phyloP scores from a whole-genome alignment of 495 filamentous ascomycete species.

The Podospora didyma region DNA sequence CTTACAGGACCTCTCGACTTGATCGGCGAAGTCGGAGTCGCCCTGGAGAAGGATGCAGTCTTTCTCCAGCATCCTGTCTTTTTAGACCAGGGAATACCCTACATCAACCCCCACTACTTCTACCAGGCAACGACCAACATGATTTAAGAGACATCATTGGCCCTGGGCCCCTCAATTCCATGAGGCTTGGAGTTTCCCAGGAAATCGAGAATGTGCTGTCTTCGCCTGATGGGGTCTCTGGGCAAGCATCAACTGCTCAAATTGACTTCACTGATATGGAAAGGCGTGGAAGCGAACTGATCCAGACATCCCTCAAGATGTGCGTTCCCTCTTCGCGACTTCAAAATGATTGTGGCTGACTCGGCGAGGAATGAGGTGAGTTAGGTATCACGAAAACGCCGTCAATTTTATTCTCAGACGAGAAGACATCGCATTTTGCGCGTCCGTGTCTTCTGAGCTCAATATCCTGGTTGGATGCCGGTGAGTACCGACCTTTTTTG shows the following conservation, averaged over 20 bases:
- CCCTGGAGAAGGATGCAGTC: background rate
- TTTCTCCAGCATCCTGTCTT: background rate
- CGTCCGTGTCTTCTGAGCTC: background rate
- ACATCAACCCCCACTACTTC: background rate
- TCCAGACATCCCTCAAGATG: background rate
- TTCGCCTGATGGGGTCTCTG: background rate
- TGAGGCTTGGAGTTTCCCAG: background rate
- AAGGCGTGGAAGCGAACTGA: background rate
- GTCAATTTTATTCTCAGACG: background rate
- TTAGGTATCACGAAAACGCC: background rate
- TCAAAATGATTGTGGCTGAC: background rate
- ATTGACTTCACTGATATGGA: background rate
- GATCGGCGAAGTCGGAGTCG: background rate
- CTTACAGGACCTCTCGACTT: background rate
- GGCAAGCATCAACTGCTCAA: background rate
- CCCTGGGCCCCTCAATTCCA: background rate
- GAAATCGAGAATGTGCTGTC: background rate
- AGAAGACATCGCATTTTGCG: background rate
- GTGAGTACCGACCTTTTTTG: background rate
- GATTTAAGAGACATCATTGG: background rate
- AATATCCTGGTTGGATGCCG: background rate
- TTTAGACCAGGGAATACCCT: background rate
- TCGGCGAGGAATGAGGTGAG: background rate
- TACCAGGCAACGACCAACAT: background rate
- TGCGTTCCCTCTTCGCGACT: background rate